phyloP scores from a whole-genome alignment of 208 protist species.

The Naegleria gruberi region DNA sequence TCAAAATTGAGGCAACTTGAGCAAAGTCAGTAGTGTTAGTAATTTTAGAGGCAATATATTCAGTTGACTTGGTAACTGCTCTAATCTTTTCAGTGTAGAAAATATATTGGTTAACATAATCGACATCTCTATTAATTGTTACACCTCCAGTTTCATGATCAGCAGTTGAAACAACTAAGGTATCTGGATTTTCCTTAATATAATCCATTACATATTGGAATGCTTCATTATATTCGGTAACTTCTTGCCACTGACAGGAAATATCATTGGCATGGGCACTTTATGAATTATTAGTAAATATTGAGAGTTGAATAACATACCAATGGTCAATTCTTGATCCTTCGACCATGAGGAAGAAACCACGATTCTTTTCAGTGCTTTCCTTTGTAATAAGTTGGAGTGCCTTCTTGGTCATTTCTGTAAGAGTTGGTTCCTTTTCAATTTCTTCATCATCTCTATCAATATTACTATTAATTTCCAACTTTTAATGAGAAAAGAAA shows the following conservation, averaged over 20 bases:
- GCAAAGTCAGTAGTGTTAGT: not conserved
- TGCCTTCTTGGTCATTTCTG: not conserved
- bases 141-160: slow-evolving; percentile 23
- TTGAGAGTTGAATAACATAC: not conserved
- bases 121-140: not conserved
- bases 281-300: not conserved
- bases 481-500: no score
- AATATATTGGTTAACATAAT: not conserved
- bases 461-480: not conserved
- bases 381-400: not conserved
- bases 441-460: not conserved
- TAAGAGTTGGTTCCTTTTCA: not conserved
- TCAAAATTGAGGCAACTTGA: not conserved
- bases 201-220: not conserved
- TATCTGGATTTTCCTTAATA: not conserved
- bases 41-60: not conserved
- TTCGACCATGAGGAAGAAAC: slow-evolving; percentile 18
- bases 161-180: slow-evolving; percentile 1
- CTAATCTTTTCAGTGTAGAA: not conserved
- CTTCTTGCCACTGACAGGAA: not conserved
- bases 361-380: not conserved
- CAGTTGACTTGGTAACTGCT: not conserved
- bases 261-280: not conserved
- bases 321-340: slow-evolving; percentile 10
- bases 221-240: not conserved